Conservation (phyloP, 495 filamentous ascomycete species). For the Cairneyella variabilis region DNA sequence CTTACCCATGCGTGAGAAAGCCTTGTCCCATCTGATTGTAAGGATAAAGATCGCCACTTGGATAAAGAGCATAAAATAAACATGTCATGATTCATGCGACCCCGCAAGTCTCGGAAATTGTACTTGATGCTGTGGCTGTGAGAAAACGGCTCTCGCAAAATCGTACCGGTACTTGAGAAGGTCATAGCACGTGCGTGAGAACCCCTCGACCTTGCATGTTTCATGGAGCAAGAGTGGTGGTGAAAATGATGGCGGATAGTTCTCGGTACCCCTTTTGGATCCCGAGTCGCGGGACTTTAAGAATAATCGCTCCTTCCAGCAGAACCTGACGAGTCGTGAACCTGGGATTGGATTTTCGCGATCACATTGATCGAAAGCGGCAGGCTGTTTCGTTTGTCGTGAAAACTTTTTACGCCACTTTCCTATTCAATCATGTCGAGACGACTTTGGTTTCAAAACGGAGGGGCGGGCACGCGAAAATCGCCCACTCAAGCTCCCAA, state of each 20-base stretch:
- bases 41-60: conserved; percentile 1
- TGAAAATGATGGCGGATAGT: too few species aligned
- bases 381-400: not conserved
- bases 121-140: conserved; percentile 6
- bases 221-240: not conserved
- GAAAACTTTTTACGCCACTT: not conserved
- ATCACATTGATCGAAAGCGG: too few species aligned
- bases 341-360: too few species aligned
- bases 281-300: too few species aligned
- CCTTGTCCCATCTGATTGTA: not conserved
- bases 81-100: not conserved
- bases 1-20: not conserved
- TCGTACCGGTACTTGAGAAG: not conserved
- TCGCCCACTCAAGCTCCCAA: not conserved
- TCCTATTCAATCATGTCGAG: conserved; percentile 6
- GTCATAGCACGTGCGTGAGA: not conserved
- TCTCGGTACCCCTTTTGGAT: too few species aligned
- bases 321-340: too few species aligned
- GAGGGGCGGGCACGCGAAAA: not conserved
- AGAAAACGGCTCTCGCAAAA: not conserved
- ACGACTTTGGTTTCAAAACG: conserved; percentile 6
- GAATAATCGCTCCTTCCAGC: too few species aligned
- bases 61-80: conserved; percentile 4
- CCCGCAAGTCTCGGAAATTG: conserved; percentile 3
- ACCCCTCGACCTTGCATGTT: too few species aligned